Conservation (phyloP, 257 asterid genomes). For the Cruciata laevipes region DNA sequence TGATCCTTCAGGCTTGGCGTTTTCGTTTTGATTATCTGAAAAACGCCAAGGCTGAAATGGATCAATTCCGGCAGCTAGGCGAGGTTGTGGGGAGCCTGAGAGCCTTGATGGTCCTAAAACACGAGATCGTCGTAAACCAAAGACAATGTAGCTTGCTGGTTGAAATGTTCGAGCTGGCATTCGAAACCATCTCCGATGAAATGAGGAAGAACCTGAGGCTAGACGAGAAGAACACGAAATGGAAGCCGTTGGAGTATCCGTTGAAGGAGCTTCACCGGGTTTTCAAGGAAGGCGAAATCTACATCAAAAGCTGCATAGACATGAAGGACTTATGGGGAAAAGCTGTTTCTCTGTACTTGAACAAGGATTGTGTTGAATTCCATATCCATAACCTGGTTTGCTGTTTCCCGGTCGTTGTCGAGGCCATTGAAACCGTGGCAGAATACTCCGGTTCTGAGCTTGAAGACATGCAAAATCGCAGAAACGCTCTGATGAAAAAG, state of each 20-base stretch:
- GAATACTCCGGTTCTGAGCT: constrained; percentile 59
- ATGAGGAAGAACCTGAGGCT: constrained; percentile 54
- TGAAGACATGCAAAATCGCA: constrained; percentile 56
- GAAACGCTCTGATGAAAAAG: constrained; percentile 42
- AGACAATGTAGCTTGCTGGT: constrained; percentile 64
- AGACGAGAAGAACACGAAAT: constrained; percentile 55
- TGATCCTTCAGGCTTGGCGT: background rate
- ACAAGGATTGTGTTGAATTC: constrained; percentile 55
- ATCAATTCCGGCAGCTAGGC: constrained; percentile 78
- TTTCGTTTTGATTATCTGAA: too few relatives aligned
- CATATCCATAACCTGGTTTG: constrained; percentile 68
- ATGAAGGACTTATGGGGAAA: constrained; percentile 80
- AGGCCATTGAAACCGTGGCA: constrained; percentile 82
- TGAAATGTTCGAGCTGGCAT: constrained; percentile 55
- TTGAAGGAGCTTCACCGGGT: constrained; percentile 65
- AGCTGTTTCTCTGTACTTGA: constrained; percentile 60
- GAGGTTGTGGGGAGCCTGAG: constrained; percentile 70
- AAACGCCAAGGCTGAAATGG: constrained; percentile 36
- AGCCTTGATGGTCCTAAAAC: constrained; percentile 74
- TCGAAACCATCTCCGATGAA: constrained; percentile 56
- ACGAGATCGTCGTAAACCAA: constrained; percentile 68
- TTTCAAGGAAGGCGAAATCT: constrained; percentile 60
- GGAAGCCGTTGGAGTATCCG: constrained; percentile 79
- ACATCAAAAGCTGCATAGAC: constrained; percentile 54
- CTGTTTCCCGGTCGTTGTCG: constrained; percentile 70